Conservation (phyloP, 768 basidiomycete species). For the Lactarius trivialis region DNA sequence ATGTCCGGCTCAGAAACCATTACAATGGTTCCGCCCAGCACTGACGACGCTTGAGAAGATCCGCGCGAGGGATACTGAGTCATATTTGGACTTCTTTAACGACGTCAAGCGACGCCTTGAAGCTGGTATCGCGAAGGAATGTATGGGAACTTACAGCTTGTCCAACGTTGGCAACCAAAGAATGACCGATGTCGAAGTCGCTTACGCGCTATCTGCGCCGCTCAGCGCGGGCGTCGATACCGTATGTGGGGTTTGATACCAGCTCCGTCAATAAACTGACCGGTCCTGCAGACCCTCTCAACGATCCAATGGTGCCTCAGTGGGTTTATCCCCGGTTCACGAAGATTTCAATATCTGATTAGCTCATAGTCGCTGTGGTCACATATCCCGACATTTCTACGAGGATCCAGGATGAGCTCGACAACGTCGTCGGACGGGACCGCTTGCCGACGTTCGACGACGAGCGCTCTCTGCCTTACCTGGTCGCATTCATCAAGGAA, state of each 20-base stretch:
- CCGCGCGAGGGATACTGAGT: not conserved
- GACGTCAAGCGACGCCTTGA: constrained; percentile 1
- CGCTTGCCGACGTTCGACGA: constrained; percentile 22
- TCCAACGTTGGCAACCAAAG: not conserved
- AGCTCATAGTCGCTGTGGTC: constrained; percentile 1
- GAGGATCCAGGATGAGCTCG: constrained; percentile 21
- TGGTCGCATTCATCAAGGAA: constrained; percentile 21
- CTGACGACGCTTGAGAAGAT: not conserved
- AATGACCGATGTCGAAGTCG: constrained; percentile 5
- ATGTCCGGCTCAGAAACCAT: not conserved
- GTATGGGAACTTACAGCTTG: constrained; percentile 7
- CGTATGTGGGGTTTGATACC: not conserved
- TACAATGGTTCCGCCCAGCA: constrained; percentile 18
- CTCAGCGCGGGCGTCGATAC: constrained; percentile 19
- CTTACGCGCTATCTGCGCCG: constrained; percentile 12
- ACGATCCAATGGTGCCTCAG: constrained; percentile 2
- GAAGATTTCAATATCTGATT: not conserved
- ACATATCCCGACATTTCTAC: constrained; percentile 16
- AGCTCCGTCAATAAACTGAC: not conserved
- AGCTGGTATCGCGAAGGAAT: constrained; percentile 6
- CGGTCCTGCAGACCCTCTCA: constrained; percentile 3
- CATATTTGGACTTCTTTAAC: not conserved
- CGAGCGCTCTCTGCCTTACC: constrained; percentile 15
- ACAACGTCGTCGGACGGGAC: constrained; percentile 15
- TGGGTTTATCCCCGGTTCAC: not conserved